Evolutionary conservation across 2,329 filamentous ascomycete species (phyloP).

Genomic region (Esteya vermicola): DNA sequence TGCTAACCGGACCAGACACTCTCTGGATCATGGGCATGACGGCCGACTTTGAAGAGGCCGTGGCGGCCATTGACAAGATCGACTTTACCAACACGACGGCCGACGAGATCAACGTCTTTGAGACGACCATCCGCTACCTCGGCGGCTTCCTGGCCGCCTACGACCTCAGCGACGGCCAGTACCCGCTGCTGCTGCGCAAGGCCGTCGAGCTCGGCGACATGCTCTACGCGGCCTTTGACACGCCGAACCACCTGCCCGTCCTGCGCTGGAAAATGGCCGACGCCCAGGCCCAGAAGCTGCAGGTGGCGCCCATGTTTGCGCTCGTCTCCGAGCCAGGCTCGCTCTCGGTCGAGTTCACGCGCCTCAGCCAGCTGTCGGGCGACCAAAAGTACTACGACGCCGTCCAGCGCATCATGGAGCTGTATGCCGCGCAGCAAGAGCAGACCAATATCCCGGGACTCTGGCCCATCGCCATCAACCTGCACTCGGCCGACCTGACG

Average conservation of each 20-base stretch:
- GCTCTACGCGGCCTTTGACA: conserved; percentile 39
- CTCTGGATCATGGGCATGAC: conserved; percentile 43
- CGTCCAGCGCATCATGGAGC: conserved; percentile 57
- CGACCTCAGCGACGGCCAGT: conserved; percentile 24
- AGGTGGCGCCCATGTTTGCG: conserved; percentile 21
- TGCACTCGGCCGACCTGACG: conserved; percentile 32
- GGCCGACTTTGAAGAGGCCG: conserved; percentile 35
- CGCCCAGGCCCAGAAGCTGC: conserved; percentile 9
- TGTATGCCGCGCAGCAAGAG: conserved; percentile 50
- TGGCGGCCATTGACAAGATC: conserved; percentile 27
- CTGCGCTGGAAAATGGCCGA: conserved; percentile 28
- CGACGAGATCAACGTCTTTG: conserved; percentile 22
- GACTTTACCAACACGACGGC: conserved; percentile 29
- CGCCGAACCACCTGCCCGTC: conserved; percentile 35
- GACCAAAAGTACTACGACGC: conserved; percentile 64
- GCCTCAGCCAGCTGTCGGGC: conserved; percentile 58
- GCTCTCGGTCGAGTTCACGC: conserved; percentile 59
- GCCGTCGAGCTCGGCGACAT: conserved; percentile 38
- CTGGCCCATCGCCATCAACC: conserved; percentile 56
- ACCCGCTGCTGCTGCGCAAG: conserved; percentile 27
- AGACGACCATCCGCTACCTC: conserved; percentile 19
- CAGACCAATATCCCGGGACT: conserved; percentile 55
- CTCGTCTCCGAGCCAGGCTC: conserved; percentile 41
- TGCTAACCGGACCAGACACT: too few species aligned
- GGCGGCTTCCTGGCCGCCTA: conserved; percentile 17